Evolutionary conservation across 768 basidiomycete species (phyloP), one percentile per base, ranked within the genome.

Genomic region (Rubroboletus pulcherrimus): DNA sequence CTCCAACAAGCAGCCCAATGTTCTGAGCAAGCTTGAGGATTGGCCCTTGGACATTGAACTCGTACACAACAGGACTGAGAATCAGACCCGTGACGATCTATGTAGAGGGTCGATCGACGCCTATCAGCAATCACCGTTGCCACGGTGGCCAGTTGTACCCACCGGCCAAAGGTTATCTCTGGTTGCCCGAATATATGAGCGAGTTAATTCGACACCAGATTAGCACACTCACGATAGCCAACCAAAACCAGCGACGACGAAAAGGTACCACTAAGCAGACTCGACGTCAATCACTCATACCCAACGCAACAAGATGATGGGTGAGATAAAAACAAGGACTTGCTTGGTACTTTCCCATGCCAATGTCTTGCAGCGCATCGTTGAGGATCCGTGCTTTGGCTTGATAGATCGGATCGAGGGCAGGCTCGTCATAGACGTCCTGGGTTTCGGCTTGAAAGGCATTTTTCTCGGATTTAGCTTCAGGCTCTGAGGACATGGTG

Each of bases 121-220:
- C 11, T 5, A 45, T 61, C 30, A 53, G 21, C n/a, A 15, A 46
- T 34, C 33, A 33, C 5, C 11, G 3, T 44, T 37, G 7, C 14
- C 14, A 39, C 2, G 30, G 4, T 30, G 31, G 15, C 37, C 35
- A 47, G 11, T 19, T 51, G 45, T 45, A 66, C 82, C 56, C 61
- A 88, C 86, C 19, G 85, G 86, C 87, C 87, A 89, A 29, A 86
- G 77, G 60, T 84, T 87, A 63, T 88, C 86, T 17, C 86, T 65
- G 33, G 33, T 84, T 63, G 6, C 51, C 31, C 17, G 19, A 14
- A 37, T 42, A 29, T 33, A 52, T 67, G 41, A 64, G 34, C 12
- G 40, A 31, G 11, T 11, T 1, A 1, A 5, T 38, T 43, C 14
- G 24, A 34, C 9, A 48, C 49, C 9, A 44, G 11, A 19, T 17